Evolutionary conservation across 495 filamentous ascomycete species (phyloP), one percentile per base, ranked within the genome.

Genomic region (Penicillium dipodomyicola): DNA sequence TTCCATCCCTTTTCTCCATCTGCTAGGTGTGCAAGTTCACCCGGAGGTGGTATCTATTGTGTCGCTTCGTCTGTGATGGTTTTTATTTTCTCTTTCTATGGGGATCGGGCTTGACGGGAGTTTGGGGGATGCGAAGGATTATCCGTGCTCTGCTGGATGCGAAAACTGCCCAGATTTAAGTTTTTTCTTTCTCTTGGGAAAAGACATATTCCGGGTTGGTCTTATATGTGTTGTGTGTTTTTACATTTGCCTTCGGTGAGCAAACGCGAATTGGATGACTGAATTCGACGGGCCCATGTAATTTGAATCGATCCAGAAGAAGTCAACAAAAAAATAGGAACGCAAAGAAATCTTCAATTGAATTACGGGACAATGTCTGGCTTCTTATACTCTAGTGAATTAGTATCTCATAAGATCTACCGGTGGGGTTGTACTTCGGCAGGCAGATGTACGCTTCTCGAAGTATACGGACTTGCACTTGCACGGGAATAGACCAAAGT

Each of bases 231-330:
- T n/a, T 56, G 49, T 56, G 57, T 45, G 52, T 46, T 40, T 57
- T 65, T 52, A 63, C 60, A 65, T 65, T 57, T 65, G 41, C 53
- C 54, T 56, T 61, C 50, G 50, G 62, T 62, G 62, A 61, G 63
- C 63, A 65, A 68, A 63, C 53, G 63, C 60, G 65, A 68, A 65
- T 68, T 68, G 63, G 63, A 68, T 65, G 64, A 64, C 32, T 63
- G 59, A 68, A 65, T 56, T 61, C 62, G 69, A 65, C 52, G 57
- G 54, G 51, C 49, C 52, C 61, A 65, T 73, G 70, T 72, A 73
- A 69, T 71, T 72, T 68, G 71, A 68, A 67, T 72, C 64, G 61
- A 70, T 58, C 54, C 61, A 64, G 49, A 67, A 65, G 60, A 67
- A 63, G 60, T 69, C 66, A 65, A 62, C 64, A 67, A 70, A 70